Conservation (phyloP, 768 basidiomycete genomes). For the Leccinum broughii region DNA sequence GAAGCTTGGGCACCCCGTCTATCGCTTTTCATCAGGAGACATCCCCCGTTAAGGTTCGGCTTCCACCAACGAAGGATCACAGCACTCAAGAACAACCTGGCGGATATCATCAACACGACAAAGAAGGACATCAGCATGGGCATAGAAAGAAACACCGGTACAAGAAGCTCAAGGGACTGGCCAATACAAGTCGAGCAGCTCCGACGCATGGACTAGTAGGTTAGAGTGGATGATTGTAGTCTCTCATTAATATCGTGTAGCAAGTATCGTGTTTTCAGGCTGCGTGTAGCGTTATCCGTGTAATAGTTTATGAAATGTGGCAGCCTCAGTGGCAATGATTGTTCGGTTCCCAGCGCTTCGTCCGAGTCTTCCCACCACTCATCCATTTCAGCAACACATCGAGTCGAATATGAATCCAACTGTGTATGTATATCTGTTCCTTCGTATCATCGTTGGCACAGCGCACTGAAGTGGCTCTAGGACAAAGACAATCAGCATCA, state of each 20-base stretch:
- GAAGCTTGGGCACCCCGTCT: constrained; percentile 2
- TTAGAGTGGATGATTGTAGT: constrained; percentile 5
- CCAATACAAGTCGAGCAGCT: constrained; percentile 7
- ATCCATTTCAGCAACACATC: background rate
- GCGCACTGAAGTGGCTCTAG: background rate
- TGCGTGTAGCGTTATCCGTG: constrained; percentile 2
- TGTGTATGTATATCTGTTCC: background rate
- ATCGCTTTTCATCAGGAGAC: constrained; percentile 17
- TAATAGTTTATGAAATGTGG: constrained; percentile 7
- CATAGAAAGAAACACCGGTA: constrained; percentile 23
- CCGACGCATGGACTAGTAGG: constrained; percentile 17
- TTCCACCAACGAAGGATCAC: constrained; percentile 26
- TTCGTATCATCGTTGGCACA: background rate
- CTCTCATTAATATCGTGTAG: background rate
- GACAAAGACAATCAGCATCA: background rate
- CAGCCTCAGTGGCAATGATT: too few species aligned
- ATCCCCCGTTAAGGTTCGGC: constrained; percentile 32
- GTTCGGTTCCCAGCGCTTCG: background rate
- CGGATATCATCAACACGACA: constrained; percentile 10
- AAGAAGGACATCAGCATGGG: constrained; percentile 21
- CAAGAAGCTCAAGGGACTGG: constrained; percentile 23
- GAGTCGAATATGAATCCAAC: background rate
- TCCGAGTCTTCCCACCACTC: background rate
- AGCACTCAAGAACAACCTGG: constrained; percentile 4
- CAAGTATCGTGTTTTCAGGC: constrained; percentile 4